These are phyloP conservation scores for Solanum ossicruentum DNA, from an alignment of 257 asterid genomes.

Conservation along the genomic window DNA sequence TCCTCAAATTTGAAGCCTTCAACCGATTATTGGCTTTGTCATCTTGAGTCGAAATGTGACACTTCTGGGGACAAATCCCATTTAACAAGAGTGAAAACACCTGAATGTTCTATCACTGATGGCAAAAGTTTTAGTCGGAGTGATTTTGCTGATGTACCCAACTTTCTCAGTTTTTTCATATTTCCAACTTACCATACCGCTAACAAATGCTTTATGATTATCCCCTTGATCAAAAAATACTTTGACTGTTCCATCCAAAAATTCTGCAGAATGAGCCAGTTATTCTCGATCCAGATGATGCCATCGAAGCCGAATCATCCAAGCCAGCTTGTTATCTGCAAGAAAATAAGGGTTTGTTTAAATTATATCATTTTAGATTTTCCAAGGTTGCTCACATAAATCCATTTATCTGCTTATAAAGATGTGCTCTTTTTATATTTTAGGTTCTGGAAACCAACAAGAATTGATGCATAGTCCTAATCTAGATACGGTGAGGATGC, in stretches of 20 bases:
- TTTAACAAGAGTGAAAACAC: constrained; percentile 7
- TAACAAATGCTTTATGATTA: constrained; percentile 4
- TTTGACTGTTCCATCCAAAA: constrained; percentile 2
- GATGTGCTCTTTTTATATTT: constrained; percentile 8
- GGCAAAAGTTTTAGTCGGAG: constrained; percentile 14
- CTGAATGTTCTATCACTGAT: constrained; percentile 15
- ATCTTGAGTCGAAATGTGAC: constrained; percentile 7
- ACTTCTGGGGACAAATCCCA: constrained; percentile 16
- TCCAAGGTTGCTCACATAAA: constrained; percentile 2
- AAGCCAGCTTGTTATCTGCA: constrained; percentile 7
- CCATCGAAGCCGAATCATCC: constrained; percentile 15
- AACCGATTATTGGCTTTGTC: neutral
- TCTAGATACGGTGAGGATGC: constrained; percentile 8
- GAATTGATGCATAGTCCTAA: constrained; percentile 9
- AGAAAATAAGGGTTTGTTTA: constrained; percentile 29
- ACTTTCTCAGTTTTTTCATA: neutral
- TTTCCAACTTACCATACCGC: neutral
- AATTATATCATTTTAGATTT: neutral
- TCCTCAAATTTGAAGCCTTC: constrained; percentile 9
- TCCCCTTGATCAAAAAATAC: neutral
- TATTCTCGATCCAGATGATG: constrained; percentile 47
- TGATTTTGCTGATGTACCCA: constrained; percentile 10
- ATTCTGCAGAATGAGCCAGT: constrained; percentile 32
- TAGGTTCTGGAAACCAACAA: constrained; percentile 34
- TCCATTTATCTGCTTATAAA: neutral